A percentile compares a stretch with the other conserved stretches of the same genome.
phyloP scores from a whole-genome alignment of 345 rosid genomes.

The Theobroma cacao region DNA sequence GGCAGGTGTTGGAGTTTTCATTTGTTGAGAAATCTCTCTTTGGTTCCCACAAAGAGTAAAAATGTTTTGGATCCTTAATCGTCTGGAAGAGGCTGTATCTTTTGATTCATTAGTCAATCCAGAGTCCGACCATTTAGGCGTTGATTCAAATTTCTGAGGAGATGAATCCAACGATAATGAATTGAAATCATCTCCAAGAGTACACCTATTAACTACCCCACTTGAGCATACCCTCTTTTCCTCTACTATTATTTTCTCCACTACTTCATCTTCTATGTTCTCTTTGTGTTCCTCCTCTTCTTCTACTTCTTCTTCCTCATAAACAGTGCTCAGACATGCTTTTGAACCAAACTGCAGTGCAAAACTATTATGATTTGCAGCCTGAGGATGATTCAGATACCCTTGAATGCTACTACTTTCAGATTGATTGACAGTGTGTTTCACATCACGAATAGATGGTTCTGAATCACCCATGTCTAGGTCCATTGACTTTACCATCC shows the following conservation, averaged over 20 bases:
- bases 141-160: slow-evolving; percentile 26
- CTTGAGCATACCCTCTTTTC: slow-evolving; percentile 59
- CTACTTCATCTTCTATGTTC: slow-evolving; percentile 54
- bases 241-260: slow-evolving; percentile 78
- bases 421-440: slow-evolving; percentile 19
- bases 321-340: slow-evolving; percentile 77
- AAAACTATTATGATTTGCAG: slow-evolving; percentile 34
- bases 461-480: slow-evolving; percentile 89
- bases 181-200: slow-evolving; percentile 9
- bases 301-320: slow-evolving; percentile 77
- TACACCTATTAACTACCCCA: slow-evolving; percentile 13
- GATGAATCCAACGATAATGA: slow-evolving; percentile 20
- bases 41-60: slow-evolving; percentile 94
- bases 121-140: background rate
- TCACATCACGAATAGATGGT: slow-evolving; percentile 40
- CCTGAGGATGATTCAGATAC: slow-evolving; percentile 28
- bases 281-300: slow-evolving; percentile 35
- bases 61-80: slow-evolving; percentile 70
- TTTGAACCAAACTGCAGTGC: slow-evolving; percentile 49
- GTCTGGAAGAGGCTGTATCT: slow-evolving; percentile 60
- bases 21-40: slow-evolving; percentile 76
- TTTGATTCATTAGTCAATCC: too few species aligned
- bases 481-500: slow-evolving; percentile 99
- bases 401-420: slow-evolving; percentile 25
- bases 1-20: slow-evolving; percentile 35